Conservation (phyloP, 2,329 filamentous ascomycete species). For the Venturia aucupariae region DNA sequence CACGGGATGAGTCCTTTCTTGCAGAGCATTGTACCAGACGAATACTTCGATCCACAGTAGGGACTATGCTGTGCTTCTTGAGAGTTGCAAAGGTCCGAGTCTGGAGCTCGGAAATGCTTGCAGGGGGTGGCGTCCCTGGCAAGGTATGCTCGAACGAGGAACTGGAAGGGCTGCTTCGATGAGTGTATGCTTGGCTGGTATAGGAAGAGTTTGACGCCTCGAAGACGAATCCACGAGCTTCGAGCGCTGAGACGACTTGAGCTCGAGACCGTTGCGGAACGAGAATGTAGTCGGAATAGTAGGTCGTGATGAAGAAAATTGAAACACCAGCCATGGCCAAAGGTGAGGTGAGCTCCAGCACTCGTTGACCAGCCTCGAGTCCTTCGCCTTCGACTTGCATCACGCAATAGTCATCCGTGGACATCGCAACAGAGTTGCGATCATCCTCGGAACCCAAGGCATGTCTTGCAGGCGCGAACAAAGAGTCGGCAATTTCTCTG, state of each 20-base stretch:
- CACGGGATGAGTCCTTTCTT: constrained; percentile 32
- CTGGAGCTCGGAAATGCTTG: constrained; percentile 71
- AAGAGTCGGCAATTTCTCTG: constrained; percentile 58
- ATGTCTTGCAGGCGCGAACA: constrained; percentile 65
- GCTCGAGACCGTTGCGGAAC: constrained; percentile 67
- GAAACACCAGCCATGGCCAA: constrained; percentile 88
- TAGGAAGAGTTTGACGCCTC: constrained; percentile 55
- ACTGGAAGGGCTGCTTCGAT: constrained; percentile 36
- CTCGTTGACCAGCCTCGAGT: constrained; percentile 81
- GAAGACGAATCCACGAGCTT: constrained; percentile 75
- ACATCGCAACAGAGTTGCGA: constrained; percentile 54
- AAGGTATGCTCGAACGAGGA: constrained; percentile 37
- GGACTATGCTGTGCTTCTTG: constrained; percentile 64
- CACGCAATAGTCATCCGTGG: constrained; percentile 73
- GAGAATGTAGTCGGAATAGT: constrained; percentile 94
- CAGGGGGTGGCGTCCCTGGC: constrained; percentile 66
- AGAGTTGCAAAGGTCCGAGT: constrained; percentile 74
- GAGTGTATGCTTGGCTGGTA: constrained; percentile 42
- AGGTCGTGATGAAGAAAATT: constrained; percentile 98
- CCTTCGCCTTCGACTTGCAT: constrained; percentile 86
- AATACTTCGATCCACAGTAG: constrained; percentile 58
- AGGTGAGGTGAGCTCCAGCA: constrained; percentile 84
- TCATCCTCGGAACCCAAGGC: constrained; percentile 42
- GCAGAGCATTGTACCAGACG: constrained; percentile 78
- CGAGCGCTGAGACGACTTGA: constrained; percentile 66